These are phyloP conservation scores for Kalaharituber pfeilii DNA, from an alignment of 2,329 filamentous ascomycete species.

Conservation along the genomic window DNA sequence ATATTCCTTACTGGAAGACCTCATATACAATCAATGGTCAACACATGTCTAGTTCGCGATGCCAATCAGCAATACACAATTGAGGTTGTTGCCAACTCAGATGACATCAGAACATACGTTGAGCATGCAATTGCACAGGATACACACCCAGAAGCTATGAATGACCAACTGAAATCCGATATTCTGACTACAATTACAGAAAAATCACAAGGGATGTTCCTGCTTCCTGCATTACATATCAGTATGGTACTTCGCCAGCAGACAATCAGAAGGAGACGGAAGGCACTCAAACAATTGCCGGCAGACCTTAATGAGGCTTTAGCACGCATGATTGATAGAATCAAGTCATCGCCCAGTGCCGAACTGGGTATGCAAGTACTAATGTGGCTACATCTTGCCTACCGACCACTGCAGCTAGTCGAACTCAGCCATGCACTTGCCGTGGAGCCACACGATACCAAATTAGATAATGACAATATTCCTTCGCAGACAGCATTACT, in stretches of 20 bases:
- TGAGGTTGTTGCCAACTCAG: neutral
- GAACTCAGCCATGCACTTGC: neutral
- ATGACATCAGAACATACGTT: neutral
- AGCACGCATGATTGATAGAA: neutral
- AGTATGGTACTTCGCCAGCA: neutral
- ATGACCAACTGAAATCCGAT: neutral
- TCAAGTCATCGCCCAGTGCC: neutral
- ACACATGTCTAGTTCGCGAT: neutral
- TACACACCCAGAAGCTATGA: neutral
- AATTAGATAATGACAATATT: neutral
- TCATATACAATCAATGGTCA: neutral
- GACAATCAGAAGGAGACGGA: neutral
- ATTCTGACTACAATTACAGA: neutral
- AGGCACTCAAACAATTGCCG: neutral
- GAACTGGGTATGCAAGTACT: neutral
- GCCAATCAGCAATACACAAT: neutral
- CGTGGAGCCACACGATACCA: neutral
- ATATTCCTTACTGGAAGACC: neutral
- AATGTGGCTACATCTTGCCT: neutral
- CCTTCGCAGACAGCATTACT: neutral
- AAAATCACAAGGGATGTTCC: neutral
- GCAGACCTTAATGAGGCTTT: neutral
- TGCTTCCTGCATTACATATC: neutral
- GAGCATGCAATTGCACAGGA: neutral
- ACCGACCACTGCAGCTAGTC: neutral